These are phyloP conservation scores for Rubia peregrina DNA, from an alignment of 305 asterid species.

Conservation along the genomic window DNA sequence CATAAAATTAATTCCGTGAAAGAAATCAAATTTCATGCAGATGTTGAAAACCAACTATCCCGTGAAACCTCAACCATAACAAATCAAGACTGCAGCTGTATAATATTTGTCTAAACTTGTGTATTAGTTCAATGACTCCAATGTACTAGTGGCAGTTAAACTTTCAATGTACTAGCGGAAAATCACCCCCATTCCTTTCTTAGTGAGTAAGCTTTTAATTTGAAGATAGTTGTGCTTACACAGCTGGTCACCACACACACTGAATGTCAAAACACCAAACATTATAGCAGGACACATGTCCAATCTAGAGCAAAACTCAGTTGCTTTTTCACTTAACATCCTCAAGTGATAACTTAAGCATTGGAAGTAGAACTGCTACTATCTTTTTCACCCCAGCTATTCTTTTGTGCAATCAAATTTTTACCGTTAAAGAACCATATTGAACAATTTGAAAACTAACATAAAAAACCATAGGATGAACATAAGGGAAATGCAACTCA, in stretches of 20 bases:
- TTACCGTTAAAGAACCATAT: background rate
- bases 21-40: background rate
- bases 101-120: background rate
- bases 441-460: background rate
- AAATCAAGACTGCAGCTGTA: background rate
- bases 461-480: background rate
- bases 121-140: background rate
- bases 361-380: background rate
- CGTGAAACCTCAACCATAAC: background rate
- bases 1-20: background rate
- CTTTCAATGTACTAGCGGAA: background rate
- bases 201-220: background rate
- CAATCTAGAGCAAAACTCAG: background rate
- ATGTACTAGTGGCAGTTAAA: background rate
- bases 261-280: background rate
- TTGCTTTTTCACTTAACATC: background rate
- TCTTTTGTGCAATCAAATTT: background rate
- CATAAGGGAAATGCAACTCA: conserved; percentile 38
- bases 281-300: background rate
- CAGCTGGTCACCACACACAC: background rate
- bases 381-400: background rate
- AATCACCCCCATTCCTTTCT: background rate
- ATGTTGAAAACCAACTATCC: background rate
- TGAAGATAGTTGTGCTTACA: background rate
- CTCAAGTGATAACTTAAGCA: background rate